Base-by-base conservation (phyloP, 169 alveolate species). In the Cyclospora cayetanensis region DNA sequence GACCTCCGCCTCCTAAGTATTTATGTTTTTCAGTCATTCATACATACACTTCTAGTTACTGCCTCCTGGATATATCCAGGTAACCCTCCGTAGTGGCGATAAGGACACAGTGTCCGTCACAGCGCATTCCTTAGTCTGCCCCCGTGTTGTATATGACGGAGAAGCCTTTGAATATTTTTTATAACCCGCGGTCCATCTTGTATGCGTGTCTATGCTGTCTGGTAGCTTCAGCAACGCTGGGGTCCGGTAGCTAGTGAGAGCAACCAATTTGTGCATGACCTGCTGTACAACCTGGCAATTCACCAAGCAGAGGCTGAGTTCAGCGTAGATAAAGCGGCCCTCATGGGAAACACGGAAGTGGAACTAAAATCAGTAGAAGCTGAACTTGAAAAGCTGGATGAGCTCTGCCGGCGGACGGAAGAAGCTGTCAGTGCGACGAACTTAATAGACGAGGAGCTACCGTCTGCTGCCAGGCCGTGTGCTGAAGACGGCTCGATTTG, bases 221-320 rank as follows among this genome's bases (percentile, higher is more conserved):
- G 52, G 9, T 76, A 80, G 90, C 31, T 80, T 35, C 90, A 80
- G 53, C 90, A 80, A 55, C 35, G 53, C 74, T 76, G 53, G 60
- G 90, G 90, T 27, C 76, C 90, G 0, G 35, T 80, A 76, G 90
- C 90, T 29, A 53, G 20, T 34, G 90, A 31, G 20, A 80, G 53
- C 7, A 43, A 63, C 77, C 70, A 50, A 12, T 80, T 80, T 34
- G 66, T 80, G 74, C 20, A 80, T n/a, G 90, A 80, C 35, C 5
- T 80, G 35, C 74, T 80, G 76, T 55, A 37, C 37, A 72, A 80
- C 27, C 76, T 80, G 35, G 90, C 90, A 20, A 5, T 53, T 5
- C 39, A 53, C 53, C 90, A 80, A 37, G 90, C 90, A 31, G 74
- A 80, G 50, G 55, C 12, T 5, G 90, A 50, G 29, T 53, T 80